phyloP scores from a whole-genome alignment of 2,329 filamentous ascomycete species.

The Metarhizium robertsii region DNA sequence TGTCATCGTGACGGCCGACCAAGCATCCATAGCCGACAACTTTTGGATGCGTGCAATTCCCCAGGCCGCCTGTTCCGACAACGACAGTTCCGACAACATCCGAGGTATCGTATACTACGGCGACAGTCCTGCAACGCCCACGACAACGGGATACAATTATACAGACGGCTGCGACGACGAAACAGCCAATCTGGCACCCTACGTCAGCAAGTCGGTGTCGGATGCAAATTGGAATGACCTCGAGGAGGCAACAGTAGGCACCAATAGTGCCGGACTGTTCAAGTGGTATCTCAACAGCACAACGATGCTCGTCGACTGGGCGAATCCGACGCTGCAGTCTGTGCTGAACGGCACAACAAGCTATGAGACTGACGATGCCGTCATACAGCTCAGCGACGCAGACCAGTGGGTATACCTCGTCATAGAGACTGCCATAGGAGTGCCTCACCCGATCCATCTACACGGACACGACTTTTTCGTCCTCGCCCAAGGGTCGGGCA shows the following conservation, averaged over 20 bases:
- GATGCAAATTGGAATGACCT: too few relatives aligned
- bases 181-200: too few relatives aligned
- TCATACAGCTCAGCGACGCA: constrained; percentile 17
- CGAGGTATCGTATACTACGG: constrained; percentile 39
- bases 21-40: constrained; percentile 16
- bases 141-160: too few relatives aligned
- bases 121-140: constrained; percentile 9
- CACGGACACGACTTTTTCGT: constrained; percentile 26
- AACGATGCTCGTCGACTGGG: constrained; percentile 21
- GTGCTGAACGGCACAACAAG: constrained; percentile 13
- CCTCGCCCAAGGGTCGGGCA: constrained; percentile 14
- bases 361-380: constrained; percentile 13
- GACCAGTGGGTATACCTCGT: constrained; percentile 22
- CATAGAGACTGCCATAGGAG: constrained; percentile 13
- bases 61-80: constrained; percentile 7
- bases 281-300: constrained; percentile 17
- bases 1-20: constrained; percentile 32
- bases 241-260: too few relatives aligned
- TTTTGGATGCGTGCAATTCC: constrained; percentile 35
- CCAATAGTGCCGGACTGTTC: too few relatives aligned
- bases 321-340: constrained; percentile 17
- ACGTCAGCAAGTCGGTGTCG: too few relatives aligned
- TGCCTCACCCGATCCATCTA: constrained; percentile 26
- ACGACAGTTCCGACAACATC: constrained; percentile 27
- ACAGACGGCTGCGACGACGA: too few relatives aligned